Percentiles rank a stretch among this genome's conserved stretches.
phyloP scores from a whole-genome alignment of 2,329 filamentous ascomycete species.

The Talaromyces sp. region DNA sequence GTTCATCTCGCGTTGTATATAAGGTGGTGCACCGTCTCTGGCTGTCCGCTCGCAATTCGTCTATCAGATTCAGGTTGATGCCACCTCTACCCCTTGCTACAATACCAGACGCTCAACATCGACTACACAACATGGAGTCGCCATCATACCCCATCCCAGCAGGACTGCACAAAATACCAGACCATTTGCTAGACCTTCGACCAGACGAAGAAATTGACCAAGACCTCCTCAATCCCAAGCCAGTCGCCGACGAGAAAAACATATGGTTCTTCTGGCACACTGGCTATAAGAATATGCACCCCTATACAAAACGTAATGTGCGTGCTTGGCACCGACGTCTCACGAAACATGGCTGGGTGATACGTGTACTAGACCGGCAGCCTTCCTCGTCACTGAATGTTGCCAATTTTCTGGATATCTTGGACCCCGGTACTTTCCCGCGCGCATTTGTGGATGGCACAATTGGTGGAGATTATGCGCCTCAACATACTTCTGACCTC shows the following conservation, averaged over 20 bases:
- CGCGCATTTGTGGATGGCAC: constrained; percentile 52
- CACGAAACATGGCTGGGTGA: constrained; percentile 51
- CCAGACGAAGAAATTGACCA: constrained; percentile 49
- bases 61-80: neutral
- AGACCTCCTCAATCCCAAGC: constrained; percentile 41
- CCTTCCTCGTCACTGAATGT: constrained; percentile 51
- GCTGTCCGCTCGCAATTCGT: neutral
- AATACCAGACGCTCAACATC: neutral
- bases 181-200: constrained; percentile 46
- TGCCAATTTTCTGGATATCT: constrained; percentile 49
- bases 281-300: constrained; percentile 51
- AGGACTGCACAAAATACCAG: constrained; percentile 46
- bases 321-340: constrained; percentile 57
- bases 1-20: neutral
- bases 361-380: constrained; percentile 53
- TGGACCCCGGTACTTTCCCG: constrained; percentile 49
- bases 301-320: constrained; percentile 55
- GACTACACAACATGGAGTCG: neutral
- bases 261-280: constrained; percentile 61
- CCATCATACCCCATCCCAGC: constrained; percentile 28
- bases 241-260: constrained; percentile 51
- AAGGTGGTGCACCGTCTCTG: neutral
- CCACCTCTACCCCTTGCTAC: neutral
- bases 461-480: constrained; percentile 51
- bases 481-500: constrained; percentile 59